Evolutionary conservation across 768 basidiomycete species (phyloP), one percentile per base, ranked within the genome.

Genomic region (Asterophora lycoperdoides): DNA sequence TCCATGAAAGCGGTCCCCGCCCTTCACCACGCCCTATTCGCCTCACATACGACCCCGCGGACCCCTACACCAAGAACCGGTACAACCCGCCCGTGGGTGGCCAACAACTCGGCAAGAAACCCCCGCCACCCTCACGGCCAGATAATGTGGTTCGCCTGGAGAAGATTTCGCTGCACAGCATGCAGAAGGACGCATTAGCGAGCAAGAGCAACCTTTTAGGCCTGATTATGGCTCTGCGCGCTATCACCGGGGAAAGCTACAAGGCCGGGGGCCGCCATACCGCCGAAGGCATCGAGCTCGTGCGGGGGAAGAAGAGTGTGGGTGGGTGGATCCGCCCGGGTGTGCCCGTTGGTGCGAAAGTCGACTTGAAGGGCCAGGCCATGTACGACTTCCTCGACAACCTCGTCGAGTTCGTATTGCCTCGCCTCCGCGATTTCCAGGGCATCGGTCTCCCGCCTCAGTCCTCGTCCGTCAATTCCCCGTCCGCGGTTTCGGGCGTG

Each of bases 351-450:
- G 93, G 92, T 51, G 91, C 80, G 55, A 93, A 93, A 71, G 92
- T 97, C 52, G 89, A 89, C 63, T 69, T 99, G 57, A 84, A 81
- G 62, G 94, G 94, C 11, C 83, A 87, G 41, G 81, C 85, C 57
- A 97, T 98, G 94, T 97, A 91, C 72, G 88, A 91, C 58, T 97
- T 98, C 68, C 73, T 98, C 48, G 81, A 81, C 48, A 84, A 82
- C 7, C 78, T 99, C 58, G 81, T 84, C 59, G 93, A 97, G 61
- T 96, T 97, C 61, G 95, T 99, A 50, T 72, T 97, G n/a, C 95
- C 95, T 1, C 83, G 95, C 17, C 67, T 96, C 44, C 81, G 93
- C 60, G 94, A 97, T 60, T 99, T 93, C 71, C 73, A 76, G 9
- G 96, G 95, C 23, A 62, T 99, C 55, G 65, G 80, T 4, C 72